Conservation (phyloP, 306 rosid genomes). For the Cucumis hystrix region DNA sequence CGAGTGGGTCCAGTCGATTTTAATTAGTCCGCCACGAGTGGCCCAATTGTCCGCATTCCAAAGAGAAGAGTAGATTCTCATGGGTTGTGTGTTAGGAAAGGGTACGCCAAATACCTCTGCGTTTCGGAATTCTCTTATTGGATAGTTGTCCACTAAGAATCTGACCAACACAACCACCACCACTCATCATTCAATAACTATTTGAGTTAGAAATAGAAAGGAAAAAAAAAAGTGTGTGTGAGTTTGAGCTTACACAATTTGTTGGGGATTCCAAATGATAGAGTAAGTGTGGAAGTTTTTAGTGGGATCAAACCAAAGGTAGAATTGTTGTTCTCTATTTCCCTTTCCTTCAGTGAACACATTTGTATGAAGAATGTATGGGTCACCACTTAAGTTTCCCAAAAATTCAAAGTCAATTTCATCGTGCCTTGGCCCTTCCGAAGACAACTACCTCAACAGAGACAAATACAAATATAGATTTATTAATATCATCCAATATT, state of each 20-base stretch:
- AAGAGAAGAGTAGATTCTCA: constrained; percentile 61
- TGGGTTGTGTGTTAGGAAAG: constrained; percentile 62
- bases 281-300: constrained; percentile 84
- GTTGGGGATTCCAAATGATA: constrained; percentile 71
- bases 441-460: background rate
- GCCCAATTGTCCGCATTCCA: constrained; percentile 32
- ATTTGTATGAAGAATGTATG: constrained; percentile 19
- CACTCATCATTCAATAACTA: too few species aligned
- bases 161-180: constrained; percentile 13
- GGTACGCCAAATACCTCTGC: constrained; percentile 52
- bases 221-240: background rate
- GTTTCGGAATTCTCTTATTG: constrained; percentile 71
- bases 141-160: constrained; percentile 59
- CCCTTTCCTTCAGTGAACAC: constrained; percentile 73
- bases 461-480: too few species aligned
- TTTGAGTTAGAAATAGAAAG: background rate
- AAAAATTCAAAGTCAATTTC: constrained; percentile 85
- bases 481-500: background rate
- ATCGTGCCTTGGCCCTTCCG: constrained; percentile 22
- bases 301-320: constrained; percentile 59
- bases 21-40: constrained; percentile 73
- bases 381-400: constrained; percentile 84
- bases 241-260: constrained; percentile 36
- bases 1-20: constrained; percentile 74
- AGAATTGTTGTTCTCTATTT: constrained; percentile 40